Base-by-base conservation (phyloP, 768 basidiomycete genomes). In the Russula virescens region DNA sequence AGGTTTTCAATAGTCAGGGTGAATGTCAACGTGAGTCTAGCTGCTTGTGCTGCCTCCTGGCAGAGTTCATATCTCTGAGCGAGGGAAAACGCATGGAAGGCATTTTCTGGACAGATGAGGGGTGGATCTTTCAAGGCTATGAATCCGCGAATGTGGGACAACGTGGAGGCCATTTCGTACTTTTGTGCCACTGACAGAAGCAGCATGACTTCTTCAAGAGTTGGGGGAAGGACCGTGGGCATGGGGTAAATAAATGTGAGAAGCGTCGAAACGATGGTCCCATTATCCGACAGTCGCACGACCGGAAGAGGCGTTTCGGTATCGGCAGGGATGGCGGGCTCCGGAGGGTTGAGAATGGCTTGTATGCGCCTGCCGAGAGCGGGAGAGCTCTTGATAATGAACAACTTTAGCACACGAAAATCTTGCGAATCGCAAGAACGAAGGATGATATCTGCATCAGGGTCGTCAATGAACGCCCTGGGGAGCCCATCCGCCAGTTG, bases 401-500 rank as follows among this genome's bases (percentile, higher is more conserved):
- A 74, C 46, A 77, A 61, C 50, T 74, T 77, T 67, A 78, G 75
- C 40, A 82, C 72, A 35, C 75, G 77, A 66, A 83, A 82, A 8
- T 73, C 65, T 2, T 75, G 73, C 8, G 73, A 74, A 58, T 82
- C 79, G 1, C 73, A 67, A 14, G 80, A 76, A 49, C 74, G 74
- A 42, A 82, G 69, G 47, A 78, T 72, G 61, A 80, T 68, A 63
- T 81, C 79, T 8, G 77, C 78, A 19, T 76, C 74, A 23, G 58
- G 68, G 47, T 77, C 26, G 10, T 61, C n/a, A 8, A 8, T 31
- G 31, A 31, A 31, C 31, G 31, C 8, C 31, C 8, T 3, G 8
- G 31, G 31, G 31, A 8, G 31, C 5, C 31, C 31, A 31, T 31
- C 8, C 31, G 31, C 8, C 31, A 8, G 31, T 31, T 31, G 31